Conservation (phyloP, 371 early-diverging fungal species). For the Circinella minor region DNA sequence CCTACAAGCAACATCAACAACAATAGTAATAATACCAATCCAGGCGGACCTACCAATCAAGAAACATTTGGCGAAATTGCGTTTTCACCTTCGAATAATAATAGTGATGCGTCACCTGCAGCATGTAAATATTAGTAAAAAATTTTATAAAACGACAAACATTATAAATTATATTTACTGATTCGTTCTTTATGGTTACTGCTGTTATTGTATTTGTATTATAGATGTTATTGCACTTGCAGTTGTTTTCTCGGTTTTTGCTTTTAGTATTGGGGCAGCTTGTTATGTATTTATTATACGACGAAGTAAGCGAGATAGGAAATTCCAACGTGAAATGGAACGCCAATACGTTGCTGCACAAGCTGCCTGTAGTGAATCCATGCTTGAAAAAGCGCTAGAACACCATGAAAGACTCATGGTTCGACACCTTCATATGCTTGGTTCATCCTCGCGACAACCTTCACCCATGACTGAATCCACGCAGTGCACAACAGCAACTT, state of each 20-base stretch:
- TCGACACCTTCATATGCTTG: background rate
- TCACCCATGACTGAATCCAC: background rate
- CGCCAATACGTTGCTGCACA: constrained; percentile 3
- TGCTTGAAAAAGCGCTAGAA: constrained; percentile 13
- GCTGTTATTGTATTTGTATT: background rate
- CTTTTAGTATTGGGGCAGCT: constrained; percentile 14
- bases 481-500: background rate
- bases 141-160: too few species aligned
- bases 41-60: too few species aligned
- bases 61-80: too few species aligned
- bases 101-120: too few species aligned
- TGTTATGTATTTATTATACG: constrained; percentile 20
- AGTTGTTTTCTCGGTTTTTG: constrained; percentile 18
- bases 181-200: too few species aligned
- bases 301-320: constrained; percentile 11
- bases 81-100: background rate
- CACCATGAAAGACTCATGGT: constrained; percentile 7
- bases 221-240: constrained; percentile 19
- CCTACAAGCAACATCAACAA: too few species aligned
- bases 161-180: too few species aligned
- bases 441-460: background rate
- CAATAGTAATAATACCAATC: too few species aligned
- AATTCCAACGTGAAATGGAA: constrained; percentile 8
- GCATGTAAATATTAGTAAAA: background rate
- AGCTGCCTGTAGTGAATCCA: constrained; percentile 14